phyloP scores from a whole-genome alignment of 1,284 basidiomycete species.

The Exsudoporus floridanus region DNA sequence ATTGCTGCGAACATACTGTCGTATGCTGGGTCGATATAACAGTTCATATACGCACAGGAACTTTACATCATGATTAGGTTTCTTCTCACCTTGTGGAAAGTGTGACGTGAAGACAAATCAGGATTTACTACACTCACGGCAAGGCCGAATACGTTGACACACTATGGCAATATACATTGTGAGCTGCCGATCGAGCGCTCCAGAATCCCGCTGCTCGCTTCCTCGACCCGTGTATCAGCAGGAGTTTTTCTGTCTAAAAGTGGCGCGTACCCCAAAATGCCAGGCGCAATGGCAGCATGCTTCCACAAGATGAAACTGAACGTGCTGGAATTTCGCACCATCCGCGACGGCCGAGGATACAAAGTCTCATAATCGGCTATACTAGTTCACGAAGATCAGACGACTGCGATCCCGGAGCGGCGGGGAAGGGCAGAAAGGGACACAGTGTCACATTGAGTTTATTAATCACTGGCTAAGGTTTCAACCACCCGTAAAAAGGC shows the following conservation, averaged over 20 bases:
- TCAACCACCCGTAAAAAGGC: neutral
- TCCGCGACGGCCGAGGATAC: neutral
- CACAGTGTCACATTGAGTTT: neutral
- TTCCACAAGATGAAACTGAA: neutral
- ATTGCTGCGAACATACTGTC: neutral
- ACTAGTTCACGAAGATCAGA: no score
- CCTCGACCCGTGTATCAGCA: neutral
- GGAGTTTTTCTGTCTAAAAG: neutral
- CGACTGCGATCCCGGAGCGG: neutral
- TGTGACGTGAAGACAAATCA: no score
- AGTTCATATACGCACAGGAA: neutral
- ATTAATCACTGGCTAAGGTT: neutral
- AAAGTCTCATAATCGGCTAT: neutral
- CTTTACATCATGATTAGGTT: neutral
- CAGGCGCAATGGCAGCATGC: neutral
- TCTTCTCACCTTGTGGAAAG: no score
- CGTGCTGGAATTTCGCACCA: neutral
- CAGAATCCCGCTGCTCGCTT: neutral
- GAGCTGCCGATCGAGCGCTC: neutral
- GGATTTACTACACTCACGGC: neutral
- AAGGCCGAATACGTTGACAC: no score
- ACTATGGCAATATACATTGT: neutral
- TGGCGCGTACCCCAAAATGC: neutral
- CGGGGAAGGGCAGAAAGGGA: neutral
- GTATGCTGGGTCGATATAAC: neutral